Percentiles rank a stretch among this genome's conserved stretches.
Evolutionary conservation across 371 early-diverging fungal species (phyloP).

Genomic region (Apophysomyces variabilis): DNA sequence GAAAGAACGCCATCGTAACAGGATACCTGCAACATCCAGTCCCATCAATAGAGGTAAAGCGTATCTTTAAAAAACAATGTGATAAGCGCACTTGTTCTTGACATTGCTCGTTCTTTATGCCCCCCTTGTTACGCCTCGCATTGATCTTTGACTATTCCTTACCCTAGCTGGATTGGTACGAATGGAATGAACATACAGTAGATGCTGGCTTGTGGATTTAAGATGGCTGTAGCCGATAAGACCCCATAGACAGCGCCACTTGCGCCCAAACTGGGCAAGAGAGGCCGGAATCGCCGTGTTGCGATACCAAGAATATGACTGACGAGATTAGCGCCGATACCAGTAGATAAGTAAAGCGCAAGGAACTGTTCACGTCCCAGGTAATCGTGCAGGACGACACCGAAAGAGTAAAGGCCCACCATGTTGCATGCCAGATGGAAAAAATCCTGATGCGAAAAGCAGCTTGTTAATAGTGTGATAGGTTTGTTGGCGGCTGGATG

Average conservation of each 20-base stretch:
- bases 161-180: slow-evolving; percentile 52
- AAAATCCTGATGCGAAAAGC: slow-evolving; percentile 63
- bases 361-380: slow-evolving; percentile 67
- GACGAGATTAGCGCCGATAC: slow-evolving; percentile 52
- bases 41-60: slow-evolving; percentile 53
- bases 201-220: slow-evolving; percentile 57
- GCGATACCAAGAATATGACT: slow-evolving; percentile 53
- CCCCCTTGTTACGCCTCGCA: background rate
- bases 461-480: slow-evolving; percentile 62
- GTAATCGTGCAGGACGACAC: slow-evolving; percentile 35
- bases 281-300: slow-evolving; percentile 30
- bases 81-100: background rate
- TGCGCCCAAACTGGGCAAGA: slow-evolving; percentile 67
- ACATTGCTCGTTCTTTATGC: too few species aligned
- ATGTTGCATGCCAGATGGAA: slow-evolving; percentile 70
- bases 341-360: slow-evolving; percentile 67
- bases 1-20: slow-evolving; percentile 53
- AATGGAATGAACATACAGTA: slow-evolving; percentile 66
- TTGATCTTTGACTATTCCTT: background rate
- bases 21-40: slow-evolving; percentile 51
- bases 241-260: slow-evolving; percentile 69
- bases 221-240: slow-evolving; percentile 49
- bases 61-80: slow-evolving; percentile 15
- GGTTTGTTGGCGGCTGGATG: slow-evolving; percentile 52
- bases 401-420: slow-evolving; percentile 66